These are phyloP conservation scores for Eremomyces bilateralis DNA, from an alignment of 495 filamentous ascomycete species.

Conservation along the genomic window DNA sequence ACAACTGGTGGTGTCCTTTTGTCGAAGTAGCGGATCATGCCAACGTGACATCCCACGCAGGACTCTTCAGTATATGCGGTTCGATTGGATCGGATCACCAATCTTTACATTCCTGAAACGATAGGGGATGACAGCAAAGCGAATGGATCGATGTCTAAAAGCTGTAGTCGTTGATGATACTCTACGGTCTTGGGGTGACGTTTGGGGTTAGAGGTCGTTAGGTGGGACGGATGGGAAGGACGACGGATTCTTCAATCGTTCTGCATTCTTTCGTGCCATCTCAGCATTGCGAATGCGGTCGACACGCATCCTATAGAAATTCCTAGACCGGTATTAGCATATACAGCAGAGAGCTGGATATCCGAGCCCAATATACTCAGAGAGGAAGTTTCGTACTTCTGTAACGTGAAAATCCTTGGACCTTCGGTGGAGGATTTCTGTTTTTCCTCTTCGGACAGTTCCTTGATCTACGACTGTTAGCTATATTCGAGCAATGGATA, in stretches of 20 bases:
- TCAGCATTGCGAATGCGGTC: slow-evolving; percentile 60
- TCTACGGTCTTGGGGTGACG: too few relatives aligned
- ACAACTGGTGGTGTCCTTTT: too few relatives aligned
- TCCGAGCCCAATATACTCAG: not conserved
- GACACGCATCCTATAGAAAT: slow-evolving; percentile 69
- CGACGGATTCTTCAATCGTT: slow-evolving; percentile 56
- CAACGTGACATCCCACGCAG: too few relatives aligned
- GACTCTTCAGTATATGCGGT: too few relatives aligned
- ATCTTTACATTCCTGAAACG: too few relatives aligned
- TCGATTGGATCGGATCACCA: too few relatives aligned
- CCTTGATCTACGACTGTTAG: slow-evolving; percentile 14
- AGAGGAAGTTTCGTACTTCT: slow-evolving; percentile 37
- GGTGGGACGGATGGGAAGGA: slow-evolving; percentile 71
- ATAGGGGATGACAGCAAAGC: too few relatives aligned
- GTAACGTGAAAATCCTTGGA: slow-evolving; percentile 65
- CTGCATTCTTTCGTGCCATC: slow-evolving; percentile 58
- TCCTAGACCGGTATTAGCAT: slow-evolving; percentile 25
- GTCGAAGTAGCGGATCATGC: too few relatives aligned
- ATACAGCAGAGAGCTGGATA: not conserved
- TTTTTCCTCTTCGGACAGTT: slow-evolving; percentile 12
- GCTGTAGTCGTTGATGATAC: too few relatives aligned
- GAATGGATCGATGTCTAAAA: too few relatives aligned
- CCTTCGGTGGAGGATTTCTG: slow-evolving; percentile 13
- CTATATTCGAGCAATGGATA: not conserved
- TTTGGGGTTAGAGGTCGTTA: slow-evolving; percentile 34